Base-by-base conservation (phyloP, 2,329 filamentous ascomycete genomes). In the Polytolypa hystricis region DNA sequence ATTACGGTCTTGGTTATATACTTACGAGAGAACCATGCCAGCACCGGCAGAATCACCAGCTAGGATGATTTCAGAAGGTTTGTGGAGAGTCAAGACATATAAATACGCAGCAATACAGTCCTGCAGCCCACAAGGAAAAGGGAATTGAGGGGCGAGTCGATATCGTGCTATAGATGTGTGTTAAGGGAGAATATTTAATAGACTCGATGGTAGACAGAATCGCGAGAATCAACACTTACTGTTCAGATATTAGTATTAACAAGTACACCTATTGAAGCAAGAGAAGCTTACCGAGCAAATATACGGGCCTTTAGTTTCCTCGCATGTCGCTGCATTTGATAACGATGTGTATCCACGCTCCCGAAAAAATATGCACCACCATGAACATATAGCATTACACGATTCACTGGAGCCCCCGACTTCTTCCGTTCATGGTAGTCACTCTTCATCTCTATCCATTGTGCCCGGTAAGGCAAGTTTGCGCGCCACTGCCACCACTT, bases 351-450 rank as follows among this genome's bases (percentile, higher is more conserved):
- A 54, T 95, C 87, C 25, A 95, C 80, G 49, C 85, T 93, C 10
- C 91, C 89, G 56, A 98, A 96, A 62, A 80, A 98, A 61, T 94
- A 96, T 14, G 83, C 89, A 5, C 89, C 89, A 10, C 91, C 91
- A 53, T 96, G 91, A 15, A 96, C 70, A 60, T 96, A 96, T 16
- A 98, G 66, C 74, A 96, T 94, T 40, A 93, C 77, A 35, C 86
- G 77, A 47, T 77, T 78, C 12, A 74, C 73, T 15, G 71, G 69
- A 33, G 75, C 73, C 11, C 63, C 64, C 1, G 64, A 62, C 51
- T 73, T 74, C 55, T 78, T 79, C 39, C 84, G 75, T 53, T 81
- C 77, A 42, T 80, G 68, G 52, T 84, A 80, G 56, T 96, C 81
- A 35, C 77, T 71, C 47, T 76, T 79, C 87, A 95, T 95, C 68